Conservation (phyloP, 2,329 filamentous ascomycete genomes). For the Cordyceps javanica region DNA sequence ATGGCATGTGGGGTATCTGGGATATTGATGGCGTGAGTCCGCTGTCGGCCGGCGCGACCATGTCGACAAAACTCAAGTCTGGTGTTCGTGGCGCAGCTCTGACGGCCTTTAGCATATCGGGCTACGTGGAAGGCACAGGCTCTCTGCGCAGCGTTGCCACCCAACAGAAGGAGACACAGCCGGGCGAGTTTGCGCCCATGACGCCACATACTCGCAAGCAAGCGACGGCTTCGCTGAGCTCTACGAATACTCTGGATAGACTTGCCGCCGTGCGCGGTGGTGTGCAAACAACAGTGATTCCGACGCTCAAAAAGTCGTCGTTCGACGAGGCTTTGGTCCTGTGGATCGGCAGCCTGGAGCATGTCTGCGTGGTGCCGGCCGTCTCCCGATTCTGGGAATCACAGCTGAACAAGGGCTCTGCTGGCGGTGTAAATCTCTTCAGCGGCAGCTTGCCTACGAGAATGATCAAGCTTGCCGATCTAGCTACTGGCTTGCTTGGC, state of each 20-base stretch:
- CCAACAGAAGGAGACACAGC: conserved; percentile 31
- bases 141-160: conserved; percentile 39
- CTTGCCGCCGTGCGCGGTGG: conserved; percentile 47
- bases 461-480: conserved; percentile 50
- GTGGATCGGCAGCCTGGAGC: conserved; percentile 51
- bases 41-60: conserved; percentile 30
- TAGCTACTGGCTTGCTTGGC: conserved; percentile 48
- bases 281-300: conserved; percentile 42
- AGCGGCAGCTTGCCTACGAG: conserved; percentile 47
- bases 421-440: conserved; percentile 50
- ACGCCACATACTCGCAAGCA: conserved; percentile 55
- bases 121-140: conserved; percentile 55
- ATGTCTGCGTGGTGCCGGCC: conserved; percentile 50
- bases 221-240: conserved; percentile 38
- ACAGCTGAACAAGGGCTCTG: conserved; percentile 44
- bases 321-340: conserved; percentile 50
- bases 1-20: conserved; percentile 64
- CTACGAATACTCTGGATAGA: conserved; percentile 41
- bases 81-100: conserved; percentile 52
- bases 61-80: conserved; percentile 44
- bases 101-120: conserved; percentile 51
- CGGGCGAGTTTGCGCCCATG: conserved; percentile 55
- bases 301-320: conserved; percentile 34
- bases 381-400: conserved; percentile 55
- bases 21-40: conserved; percentile 55